Conservation (phyloP, 2,329 filamentous ascomycete species). For the Cryphonectria radicalis region DNA sequence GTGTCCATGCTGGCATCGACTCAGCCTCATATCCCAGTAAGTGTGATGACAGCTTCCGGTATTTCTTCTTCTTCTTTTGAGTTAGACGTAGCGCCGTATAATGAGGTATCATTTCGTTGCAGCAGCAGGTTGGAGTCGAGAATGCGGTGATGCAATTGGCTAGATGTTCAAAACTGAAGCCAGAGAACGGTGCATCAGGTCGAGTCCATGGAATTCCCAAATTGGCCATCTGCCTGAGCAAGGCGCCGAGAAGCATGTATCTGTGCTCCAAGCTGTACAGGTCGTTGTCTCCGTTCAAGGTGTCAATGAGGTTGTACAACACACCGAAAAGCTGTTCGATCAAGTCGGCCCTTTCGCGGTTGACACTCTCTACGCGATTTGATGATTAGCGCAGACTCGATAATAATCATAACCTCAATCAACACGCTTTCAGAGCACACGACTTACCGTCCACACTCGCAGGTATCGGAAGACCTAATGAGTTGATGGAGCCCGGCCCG, state of each 20-base stretch:
- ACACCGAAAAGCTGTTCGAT: neutral
- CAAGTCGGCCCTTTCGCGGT: neutral
- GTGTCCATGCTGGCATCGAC: neutral
- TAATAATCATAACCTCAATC: neutral
- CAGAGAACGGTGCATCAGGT: neutral
- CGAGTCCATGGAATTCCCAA: neutral
- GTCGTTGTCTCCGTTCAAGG: neutral
- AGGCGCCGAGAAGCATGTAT: neutral
- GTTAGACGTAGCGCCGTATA: accelerated
- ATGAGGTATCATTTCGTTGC: neutral
- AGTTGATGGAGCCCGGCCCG: neutral
- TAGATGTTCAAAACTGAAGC: neutral
- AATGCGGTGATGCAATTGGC: neutral
- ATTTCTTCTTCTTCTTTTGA: neutral
- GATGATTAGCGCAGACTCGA: neutral
- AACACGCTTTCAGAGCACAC: neutral
- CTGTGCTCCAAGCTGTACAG: neutral
- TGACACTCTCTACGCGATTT: neutral
- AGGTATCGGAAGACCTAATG: neutral
- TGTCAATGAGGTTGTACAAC: neutral
- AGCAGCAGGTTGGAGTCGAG: neutral
- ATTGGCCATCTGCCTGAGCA: neutral
- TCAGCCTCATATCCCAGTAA: neutral
- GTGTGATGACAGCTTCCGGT: neutral
- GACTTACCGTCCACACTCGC: neutral